Base-by-base conservation (phyloP, 2,329 filamentous ascomycete species). In the Nigrospora osmanthi region DNA sequence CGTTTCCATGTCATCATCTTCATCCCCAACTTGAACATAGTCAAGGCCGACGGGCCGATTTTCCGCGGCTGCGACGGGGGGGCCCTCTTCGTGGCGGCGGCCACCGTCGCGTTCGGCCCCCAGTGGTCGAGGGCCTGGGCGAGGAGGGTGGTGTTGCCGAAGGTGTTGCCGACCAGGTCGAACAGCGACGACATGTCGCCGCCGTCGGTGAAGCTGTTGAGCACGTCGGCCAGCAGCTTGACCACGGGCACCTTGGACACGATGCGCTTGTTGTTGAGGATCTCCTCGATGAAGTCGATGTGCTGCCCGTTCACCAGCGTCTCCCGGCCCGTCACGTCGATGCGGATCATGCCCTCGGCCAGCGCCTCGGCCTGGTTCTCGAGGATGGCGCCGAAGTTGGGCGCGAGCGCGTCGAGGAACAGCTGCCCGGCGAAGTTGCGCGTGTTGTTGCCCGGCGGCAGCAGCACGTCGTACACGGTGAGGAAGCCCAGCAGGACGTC, bases 391-490 rank as follows among this genome's bases (percentile, higher is more conserved):
- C 60, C 58, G 1, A 74, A 52, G 44, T 75, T 73, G n/a, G 62
- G 57, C 0, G 72, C 39, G 2, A 72, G 53, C 12, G 57, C 51
- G 9, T 64, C 56, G n/a, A 73, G 57, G 49, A 63, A 68, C 15
- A 74, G 56, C 19, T 65, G 56, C 3, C 71, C 66, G 4, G 64
- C 58, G 43, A 70, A 72, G 3, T 57, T 49, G 1, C 65, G 52
- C 0, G 61, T 63, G 46, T 72, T 73, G 47, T 73, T 70, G 6
- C 68, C 69, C 0, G 65, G 69, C 14, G 60, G 60, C 4, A 76
- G 57, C 0, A 59, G 30, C 1, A 72, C 58, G 35, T 73, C 60
- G 43, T 62, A 58, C 5, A 71, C 46, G 14, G 57, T 58, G 15
- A 69, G 59, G 2, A 63, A 51, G 6, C 71, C 71, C 7, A 74